A percentile compares a stretch with the other conserved stretches of the same genome.
Evolutionary conservation across 495 filamentous ascomycete genomes (phyloP).

Genomic region (Lindgomyces ingoldianus): DNA sequence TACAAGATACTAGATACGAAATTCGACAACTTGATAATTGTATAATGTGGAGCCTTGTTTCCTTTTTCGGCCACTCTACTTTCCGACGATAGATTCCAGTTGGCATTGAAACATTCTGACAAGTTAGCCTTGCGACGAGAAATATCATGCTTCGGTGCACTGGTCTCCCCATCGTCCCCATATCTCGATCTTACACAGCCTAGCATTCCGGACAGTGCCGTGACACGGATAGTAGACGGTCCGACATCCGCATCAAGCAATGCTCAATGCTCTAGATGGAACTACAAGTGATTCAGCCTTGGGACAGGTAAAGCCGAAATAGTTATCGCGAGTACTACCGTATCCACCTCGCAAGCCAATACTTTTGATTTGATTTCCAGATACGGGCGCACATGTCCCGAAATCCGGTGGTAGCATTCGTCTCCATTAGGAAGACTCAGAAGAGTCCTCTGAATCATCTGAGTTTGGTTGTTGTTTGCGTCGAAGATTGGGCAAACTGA

Average conservation of each 20-base stretch:
- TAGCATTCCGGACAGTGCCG: background rate
- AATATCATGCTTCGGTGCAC: constrained; percentile 9
- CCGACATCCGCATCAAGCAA: too few relatives aligned
- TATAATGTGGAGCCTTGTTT: too few relatives aligned
- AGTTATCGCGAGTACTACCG: too few relatives aligned
- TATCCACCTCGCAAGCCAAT: background rate
- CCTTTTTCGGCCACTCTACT: too few relatives aligned
- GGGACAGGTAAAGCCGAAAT: too few relatives aligned
- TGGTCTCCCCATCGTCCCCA: background rate
- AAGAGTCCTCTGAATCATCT: background rate
- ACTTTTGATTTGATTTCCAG: background rate
- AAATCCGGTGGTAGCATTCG: background rate
- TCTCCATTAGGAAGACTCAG: background rate
- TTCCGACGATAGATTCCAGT: too few relatives aligned
- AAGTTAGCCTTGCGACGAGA: constrained; percentile 17
- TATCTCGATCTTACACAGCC: background rate
- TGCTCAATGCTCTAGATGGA: too few relatives aligned
- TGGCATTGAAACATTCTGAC: too few relatives aligned
- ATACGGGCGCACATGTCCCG: too few relatives aligned
- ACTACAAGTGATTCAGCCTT: too few relatives aligned
- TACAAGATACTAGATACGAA: background rate
- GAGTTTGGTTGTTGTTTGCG: constrained; percentile 1
- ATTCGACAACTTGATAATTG: background rate
- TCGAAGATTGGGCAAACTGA: constrained; percentile 32
- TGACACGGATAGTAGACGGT: too few relatives aligned